Evolutionary conservation across 2,329 filamentous ascomycete species (phyloP).

Genomic region (Falciphora oryzae): DNA sequence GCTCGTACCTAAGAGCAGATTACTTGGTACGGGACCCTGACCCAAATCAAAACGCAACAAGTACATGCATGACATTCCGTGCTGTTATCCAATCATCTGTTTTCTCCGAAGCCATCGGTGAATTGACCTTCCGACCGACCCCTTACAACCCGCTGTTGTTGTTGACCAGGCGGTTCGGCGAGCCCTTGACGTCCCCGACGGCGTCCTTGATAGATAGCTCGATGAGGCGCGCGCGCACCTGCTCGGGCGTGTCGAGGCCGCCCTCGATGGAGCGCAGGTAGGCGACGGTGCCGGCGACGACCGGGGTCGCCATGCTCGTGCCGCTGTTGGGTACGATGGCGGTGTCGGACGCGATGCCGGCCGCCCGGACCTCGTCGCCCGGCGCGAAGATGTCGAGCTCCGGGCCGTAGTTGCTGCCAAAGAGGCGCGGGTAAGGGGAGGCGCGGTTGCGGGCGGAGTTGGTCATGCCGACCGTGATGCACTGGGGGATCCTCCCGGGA

Average conservation of each 20-base stretch:
- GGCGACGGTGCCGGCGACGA: constrained; percentile 28
- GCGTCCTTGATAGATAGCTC: constrained; percentile 2
- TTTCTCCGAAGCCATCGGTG: too few relatives aligned
- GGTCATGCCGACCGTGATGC: constrained; percentile 26
- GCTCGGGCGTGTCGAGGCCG: constrained; percentile 3
- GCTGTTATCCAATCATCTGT: not conserved
- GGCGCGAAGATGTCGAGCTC: constrained; percentile 52
- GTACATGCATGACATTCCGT: not conserved
- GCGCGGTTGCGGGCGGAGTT: constrained; percentile 32
- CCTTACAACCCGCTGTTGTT: constrained; percentile 12
- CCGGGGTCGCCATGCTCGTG: constrained; percentile 35
- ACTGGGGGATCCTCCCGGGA: constrained; percentile 22
- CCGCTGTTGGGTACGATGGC: constrained; percentile 37
- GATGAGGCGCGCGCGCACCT: not conserved
- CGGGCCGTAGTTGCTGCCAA: constrained; percentile 53
- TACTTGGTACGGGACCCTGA: too few relatives aligned
- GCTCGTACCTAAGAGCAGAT: too few relatives aligned
- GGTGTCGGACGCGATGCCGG: constrained; percentile 43
- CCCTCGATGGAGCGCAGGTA: constrained; percentile 40
- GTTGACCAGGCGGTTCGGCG: constrained; percentile 14
- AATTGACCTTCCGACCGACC: too few relatives aligned
- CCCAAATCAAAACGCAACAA: too few relatives aligned
- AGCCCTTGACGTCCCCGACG: constrained; percentile 9
- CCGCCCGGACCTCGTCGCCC: constrained; percentile 47
- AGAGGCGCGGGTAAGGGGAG: constrained; percentile 43